These are phyloP conservation scores for Podospora tetraspora DNA, from an alignment of 495 filamentous ascomycete species.

Conservation along the genomic window DNA sequence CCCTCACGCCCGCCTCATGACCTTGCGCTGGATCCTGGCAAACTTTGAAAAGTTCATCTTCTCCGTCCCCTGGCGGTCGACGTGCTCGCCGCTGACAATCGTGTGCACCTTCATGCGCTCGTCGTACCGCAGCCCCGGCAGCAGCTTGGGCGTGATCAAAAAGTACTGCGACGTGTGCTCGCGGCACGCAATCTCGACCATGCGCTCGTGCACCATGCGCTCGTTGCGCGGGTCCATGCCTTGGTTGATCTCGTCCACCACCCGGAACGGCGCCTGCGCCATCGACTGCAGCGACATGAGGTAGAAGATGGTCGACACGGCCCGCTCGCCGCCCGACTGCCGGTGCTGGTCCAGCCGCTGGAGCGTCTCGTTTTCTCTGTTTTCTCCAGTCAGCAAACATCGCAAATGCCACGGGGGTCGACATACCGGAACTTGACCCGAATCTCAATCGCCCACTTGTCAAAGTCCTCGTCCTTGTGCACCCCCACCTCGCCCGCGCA, in stretches of 20 bases:
- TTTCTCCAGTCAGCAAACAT: background rate
- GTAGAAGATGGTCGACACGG: constrained; percentile 97
- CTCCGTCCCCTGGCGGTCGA: constrained; percentile 50
- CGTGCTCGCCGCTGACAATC: constrained; percentile 87
- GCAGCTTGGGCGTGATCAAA: constrained; percentile 96
- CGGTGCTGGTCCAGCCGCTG: constrained; percentile 83
- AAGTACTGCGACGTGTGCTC: constrained; percentile 74
- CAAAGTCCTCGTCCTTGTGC: constrained; percentile 80
- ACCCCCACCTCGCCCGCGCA: constrained; percentile 90
- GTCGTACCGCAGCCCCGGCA: constrained; percentile 79
- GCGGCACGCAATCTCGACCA: constrained; percentile 88
- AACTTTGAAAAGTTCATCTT: constrained; percentile 55
- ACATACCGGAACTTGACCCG: constrained; percentile 84
- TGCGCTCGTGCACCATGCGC: constrained; percentile 91
- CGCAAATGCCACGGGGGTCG: background rate
- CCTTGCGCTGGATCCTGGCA: constrained; percentile 40
- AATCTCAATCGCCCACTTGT: constrained; percentile 90
- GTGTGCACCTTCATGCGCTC: constrained; percentile 86
- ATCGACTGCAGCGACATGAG: constrained; percentile 96
- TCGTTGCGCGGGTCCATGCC: constrained; percentile 99
- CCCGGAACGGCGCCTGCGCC: constrained; percentile 94
- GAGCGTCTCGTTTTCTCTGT: constrained; percentile 72
- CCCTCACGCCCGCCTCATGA: constrained; percentile 13
- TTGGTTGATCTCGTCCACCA: constrained; percentile 99
- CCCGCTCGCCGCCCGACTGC: constrained; percentile 92